Conservation (phyloP, 768 basidiomycete genomes). For the Clitopilus hobsonii region DNA sequence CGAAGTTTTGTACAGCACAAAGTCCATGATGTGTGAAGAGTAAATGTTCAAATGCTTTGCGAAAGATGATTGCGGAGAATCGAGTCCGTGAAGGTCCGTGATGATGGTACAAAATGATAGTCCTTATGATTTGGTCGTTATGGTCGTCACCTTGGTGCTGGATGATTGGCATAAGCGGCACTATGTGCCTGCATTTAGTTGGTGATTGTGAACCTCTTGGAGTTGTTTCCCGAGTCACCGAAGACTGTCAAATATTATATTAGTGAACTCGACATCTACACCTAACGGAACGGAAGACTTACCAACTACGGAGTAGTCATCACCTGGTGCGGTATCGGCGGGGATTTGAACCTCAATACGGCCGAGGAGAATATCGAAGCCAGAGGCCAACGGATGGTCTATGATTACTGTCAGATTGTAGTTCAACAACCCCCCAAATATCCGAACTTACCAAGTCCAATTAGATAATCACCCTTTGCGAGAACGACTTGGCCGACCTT, state of each 20-base stretch:
- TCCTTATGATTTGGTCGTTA: slow-evolving; percentile 4
- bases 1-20: neutral
- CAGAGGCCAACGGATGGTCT: slow-evolving; percentile 25
- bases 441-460: slow-evolving; percentile 22
- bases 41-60: slow-evolving; percentile 4
- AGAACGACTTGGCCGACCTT: slow-evolving; percentile 35
- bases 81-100: too few species aligned
- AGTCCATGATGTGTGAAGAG: slow-evolving; percentile 4
- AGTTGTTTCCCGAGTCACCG: slow-evolving; percentile 31
- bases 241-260: slow-evolving; percentile 19
- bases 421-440: neutral
- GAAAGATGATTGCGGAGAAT: too few species aligned
- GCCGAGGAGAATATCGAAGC: slow-evolving; percentile 34
- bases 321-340: slow-evolving; percentile 20
- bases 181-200: slow-evolving; percentile 16
- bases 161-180: neutral
- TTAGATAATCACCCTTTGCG: slow-evolving; percentile 24
- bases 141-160: slow-evolving; percentile 1
- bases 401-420: slow-evolving; percentile 7
- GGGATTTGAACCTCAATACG: slow-evolving; percentile 29
- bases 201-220: slow-evolving; percentile 39
- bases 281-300: slow-evolving; percentile 16
- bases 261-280: neutral
- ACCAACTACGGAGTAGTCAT: slow-evolving; percentile 34
- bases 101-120: slow-evolving; percentile 7